phyloP scores from a whole-genome alignment of 257 asterid species.

The Vinca minor region DNA sequence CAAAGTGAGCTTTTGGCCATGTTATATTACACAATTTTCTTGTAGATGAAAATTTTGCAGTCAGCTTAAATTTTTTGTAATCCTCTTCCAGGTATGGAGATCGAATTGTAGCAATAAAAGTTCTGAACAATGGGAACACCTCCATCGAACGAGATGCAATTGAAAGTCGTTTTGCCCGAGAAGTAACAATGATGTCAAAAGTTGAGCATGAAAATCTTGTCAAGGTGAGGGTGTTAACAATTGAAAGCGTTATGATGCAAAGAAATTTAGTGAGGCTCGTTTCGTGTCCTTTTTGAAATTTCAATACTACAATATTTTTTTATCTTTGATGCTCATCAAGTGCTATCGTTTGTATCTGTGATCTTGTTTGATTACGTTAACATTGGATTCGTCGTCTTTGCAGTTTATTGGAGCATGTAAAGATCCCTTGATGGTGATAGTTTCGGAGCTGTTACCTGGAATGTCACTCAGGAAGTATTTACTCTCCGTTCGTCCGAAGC shows the following conservation, averaged over 20 bases:
- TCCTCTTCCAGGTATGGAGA: constrained; percentile 58
- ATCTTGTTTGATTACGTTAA: neutral
- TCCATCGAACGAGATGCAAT: constrained; percentile 63
- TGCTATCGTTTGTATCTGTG: neutral
- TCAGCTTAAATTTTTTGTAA: constrained; percentile 2
- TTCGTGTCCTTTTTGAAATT: neutral
- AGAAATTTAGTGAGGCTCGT: neutral
- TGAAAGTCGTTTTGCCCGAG: constrained; percentile 79
- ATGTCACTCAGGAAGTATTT: constrained; percentile 90
- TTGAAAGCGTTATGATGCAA: neutral
- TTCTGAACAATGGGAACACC: constrained; percentile 64
- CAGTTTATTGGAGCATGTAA: constrained; percentile 99
- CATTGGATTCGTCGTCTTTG: constrained; percentile 8
- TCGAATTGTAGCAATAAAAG: constrained; percentile 84
- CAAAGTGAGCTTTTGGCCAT: neutral
- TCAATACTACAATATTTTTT: neutral
- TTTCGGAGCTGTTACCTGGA: constrained; percentile 85
- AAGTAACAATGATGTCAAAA: constrained; percentile 87
- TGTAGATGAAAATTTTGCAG: neutral
- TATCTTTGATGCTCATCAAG: constrained; percentile 1
- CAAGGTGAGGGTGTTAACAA: constrained; percentile 38
- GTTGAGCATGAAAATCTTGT: constrained; percentile 93
- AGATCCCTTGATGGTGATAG: constrained; percentile 96
- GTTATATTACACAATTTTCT: neutral
- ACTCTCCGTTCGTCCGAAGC: constrained; percentile 70